These are phyloP conservation scores for Cucumis hystrix DNA, from an alignment of 306 rosid species.

Conservation along the genomic window DNA sequence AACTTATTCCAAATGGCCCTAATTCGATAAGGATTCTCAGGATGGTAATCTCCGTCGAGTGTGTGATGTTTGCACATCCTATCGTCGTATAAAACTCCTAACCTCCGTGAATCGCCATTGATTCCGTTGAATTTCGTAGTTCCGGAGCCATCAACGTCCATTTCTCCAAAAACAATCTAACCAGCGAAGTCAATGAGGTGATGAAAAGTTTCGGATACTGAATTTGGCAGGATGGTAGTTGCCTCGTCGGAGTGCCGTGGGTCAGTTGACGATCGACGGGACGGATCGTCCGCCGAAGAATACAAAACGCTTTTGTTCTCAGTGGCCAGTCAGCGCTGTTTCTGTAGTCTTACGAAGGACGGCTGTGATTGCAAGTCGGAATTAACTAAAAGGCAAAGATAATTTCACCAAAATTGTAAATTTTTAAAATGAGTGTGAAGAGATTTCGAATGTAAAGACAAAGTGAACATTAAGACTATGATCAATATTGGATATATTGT, in stretches of 20 bases:
- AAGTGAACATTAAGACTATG: too few species aligned
- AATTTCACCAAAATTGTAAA: too few species aligned
- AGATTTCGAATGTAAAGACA: too few species aligned
- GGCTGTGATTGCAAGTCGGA: background rate
- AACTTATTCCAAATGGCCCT: conserved; percentile 66
- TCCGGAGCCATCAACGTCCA: background rate
- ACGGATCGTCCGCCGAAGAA: background rate
- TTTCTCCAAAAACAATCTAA: background rate
- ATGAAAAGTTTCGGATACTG: background rate
- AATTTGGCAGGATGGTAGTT: background rate
- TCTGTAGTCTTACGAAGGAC: background rate
- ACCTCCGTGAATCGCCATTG: conserved; percentile 19
- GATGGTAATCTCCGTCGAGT: conserved; percentile 42
- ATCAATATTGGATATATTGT: too few species aligned
- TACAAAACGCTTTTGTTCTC: background rate
- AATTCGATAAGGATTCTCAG: conserved; percentile 67
- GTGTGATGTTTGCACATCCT: conserved; percentile 63
- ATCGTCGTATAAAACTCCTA: conserved; percentile 68
- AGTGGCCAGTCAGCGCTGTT: background rate
- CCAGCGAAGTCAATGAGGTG: background rate
- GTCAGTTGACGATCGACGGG: background rate
- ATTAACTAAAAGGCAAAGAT: background rate
- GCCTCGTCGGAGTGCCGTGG: background rate
- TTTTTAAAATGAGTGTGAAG: too few species aligned
- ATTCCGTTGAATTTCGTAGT: background rate